phyloP scores from a whole-genome alignment of 1,284 basidiomycete genomes.

The Ceratobasidium papillatum region DNA sequence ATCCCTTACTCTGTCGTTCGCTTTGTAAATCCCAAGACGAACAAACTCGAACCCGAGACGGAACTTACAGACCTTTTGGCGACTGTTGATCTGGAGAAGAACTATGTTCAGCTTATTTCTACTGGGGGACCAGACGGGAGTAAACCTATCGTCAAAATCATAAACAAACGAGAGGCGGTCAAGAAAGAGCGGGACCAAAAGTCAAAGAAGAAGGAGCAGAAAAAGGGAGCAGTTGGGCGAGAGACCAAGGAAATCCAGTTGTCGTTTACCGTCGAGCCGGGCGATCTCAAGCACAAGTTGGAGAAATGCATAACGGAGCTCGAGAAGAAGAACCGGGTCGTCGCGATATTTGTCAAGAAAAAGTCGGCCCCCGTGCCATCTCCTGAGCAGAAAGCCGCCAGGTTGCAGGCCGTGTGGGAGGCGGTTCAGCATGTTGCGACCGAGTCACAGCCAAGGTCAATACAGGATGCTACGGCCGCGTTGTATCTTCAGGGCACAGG shows the following conservation, averaged over 20 bases:
- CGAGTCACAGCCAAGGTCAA: constrained; percentile 6
- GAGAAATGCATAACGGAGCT: constrained; percentile 67
- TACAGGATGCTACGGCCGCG: neutral
- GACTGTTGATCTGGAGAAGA: constrained; percentile 39
- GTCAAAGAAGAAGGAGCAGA: constrained; percentile 49
- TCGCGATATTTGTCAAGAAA: constrained; percentile 58
- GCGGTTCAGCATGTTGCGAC: constrained; percentile 37
- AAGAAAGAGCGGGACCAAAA: constrained; percentile 51
- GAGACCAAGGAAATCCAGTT: constrained; percentile 76
- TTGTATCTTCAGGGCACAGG: constrained; percentile 25
- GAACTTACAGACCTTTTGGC: constrained; percentile 36
- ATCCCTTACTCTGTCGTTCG: constrained; percentile 45
- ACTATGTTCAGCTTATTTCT: constrained; percentile 40
- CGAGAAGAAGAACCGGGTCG: constrained; percentile 66
- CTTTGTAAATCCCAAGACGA: constrained; percentile 43
- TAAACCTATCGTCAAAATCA: constrained; percentile 42
- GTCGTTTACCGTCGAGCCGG: constrained; percentile 68
- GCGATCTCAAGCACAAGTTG: constrained; percentile 74
- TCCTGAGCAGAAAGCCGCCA: constrained; percentile 12
- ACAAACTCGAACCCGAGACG: constrained; percentile 40
- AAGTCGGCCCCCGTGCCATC: constrained; percentile 39
- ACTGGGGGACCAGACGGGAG: constrained; percentile 11
- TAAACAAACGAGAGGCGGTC: constrained; percentile 45
- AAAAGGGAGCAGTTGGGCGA: constrained; percentile 41
- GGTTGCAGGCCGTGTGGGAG: constrained; percentile 33